Base-by-base conservation (phyloP, 805 yeast species). In the Tanozyma kutaoensis region DNA sequence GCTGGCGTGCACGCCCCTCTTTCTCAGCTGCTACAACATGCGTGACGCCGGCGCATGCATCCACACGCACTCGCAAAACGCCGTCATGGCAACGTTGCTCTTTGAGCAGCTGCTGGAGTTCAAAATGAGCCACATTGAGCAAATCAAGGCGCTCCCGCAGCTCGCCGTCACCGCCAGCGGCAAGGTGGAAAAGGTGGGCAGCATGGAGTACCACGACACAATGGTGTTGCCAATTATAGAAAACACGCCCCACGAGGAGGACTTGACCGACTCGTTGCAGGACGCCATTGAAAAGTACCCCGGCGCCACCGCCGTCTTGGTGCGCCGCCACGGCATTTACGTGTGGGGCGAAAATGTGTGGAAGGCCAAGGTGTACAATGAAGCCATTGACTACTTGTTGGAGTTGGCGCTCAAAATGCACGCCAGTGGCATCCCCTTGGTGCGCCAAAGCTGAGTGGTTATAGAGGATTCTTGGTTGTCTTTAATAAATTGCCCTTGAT, bases 341-440 rank as follows among this genome's bases (percentile, higher is more conserved):
- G 95, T 85, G n/a, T 88, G 96, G 96, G 96, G 96, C 14, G 82
- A 77, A 40, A 72, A 67, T 15, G 80, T 82, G 9, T 79, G 93
- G 80, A 84, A 86, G 52, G 95, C 96, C 26, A 88, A 88, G 52
- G 69, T 88, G 10, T 78, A 79, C 48, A 85, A 85, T 46, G 97
- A 88, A 52, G 93, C 95, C 12, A 72, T 88, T 33, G 96, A 88
- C 44, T 88, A 86, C 46, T 54, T 88, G 35, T 58, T 88, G 42
- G 95, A 81, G 36, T 51, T 86, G 37, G 94, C 91, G 1, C 68
- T 86, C 20, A 78, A 78, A 45, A 80, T 85, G 94, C 68, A 70
- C 37, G 69, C 66, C 39, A 48, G 70, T 29, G 85, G 84, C 1
- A 64, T 84, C 22, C 68, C 76, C 8, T 61, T 74, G 12, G 62